Evolutionary conservation across 805 yeast genomes (phyloP), one percentile per base, ranked within the genome.

Genomic region (Lipomyces kockii): DNA sequence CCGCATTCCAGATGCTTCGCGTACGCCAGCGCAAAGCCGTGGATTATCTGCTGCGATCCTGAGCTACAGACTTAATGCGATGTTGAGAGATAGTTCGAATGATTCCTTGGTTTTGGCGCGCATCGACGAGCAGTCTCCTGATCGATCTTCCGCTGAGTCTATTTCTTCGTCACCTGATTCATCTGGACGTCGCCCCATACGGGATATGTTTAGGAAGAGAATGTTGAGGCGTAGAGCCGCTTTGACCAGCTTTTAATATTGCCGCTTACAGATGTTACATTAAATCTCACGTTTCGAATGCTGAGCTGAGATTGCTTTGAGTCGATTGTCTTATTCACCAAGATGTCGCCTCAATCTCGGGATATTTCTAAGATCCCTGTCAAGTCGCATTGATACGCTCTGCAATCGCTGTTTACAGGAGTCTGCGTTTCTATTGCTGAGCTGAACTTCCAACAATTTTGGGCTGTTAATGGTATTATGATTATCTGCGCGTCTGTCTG

Each of bases 131-230:
- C 60, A 56, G n/a, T 27, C 60, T 32, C 29, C 60, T n/a, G 34
- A 52, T 12, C n/a, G 29, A 34, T 58, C 60, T 34, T 58, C 51
- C 5, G 37, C 59, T 56, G 34, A 14, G 43, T 56, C 37, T n/a
- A 32, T 20, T 56, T 0, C 7, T 34, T 11, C 59, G 34, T 20
- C 59, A 3, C 34, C 34, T n/a, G 34, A 25, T 29, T 56, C 59
- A 32, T 56, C 43, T 25, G 39, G 37, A 32, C 43, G 43, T 11
- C 34, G 27, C 3, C 59, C 32, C 17, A 20, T 32, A 27, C 59
- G 43, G 25, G 35, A 56, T n/a, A 17, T 17, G 34, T 20, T 32
- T n/a, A 25, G 59, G 39, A 29, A n/a, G 58, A 34, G 37, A 56
- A 20, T 17, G 49, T 0, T n/a, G 9, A 17, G 22, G 49, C 49